Evolutionary conservation across 768 basidiomycete species (phyloP), one percentile per base, ranked within the genome.

Genomic region (Melanogaster broomeanus): DNA sequence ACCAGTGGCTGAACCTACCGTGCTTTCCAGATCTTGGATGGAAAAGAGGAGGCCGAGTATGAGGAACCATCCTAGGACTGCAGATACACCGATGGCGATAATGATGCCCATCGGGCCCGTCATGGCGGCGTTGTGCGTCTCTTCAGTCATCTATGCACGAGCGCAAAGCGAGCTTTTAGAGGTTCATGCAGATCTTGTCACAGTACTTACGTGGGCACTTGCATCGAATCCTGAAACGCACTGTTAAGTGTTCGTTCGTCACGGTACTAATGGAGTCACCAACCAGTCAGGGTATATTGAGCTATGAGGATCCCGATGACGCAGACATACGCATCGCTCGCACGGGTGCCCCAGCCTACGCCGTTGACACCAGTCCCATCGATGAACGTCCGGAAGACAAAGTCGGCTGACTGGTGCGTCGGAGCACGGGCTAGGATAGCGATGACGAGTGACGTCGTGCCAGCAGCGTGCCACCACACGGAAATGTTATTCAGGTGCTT

Each of bases 261-360:
- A 52, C 11, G 34, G n/a, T n/a, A n/a, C 18, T 18, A 40, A n/a
- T 37, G 6, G 9, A 22, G 16, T 27, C n/a, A 52, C 74, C 18
- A 60, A 81, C 83, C 86, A 24, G 85, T 87, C 19, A 91, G 65
- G 0, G 87, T 88, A 63, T 88, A 89, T 74, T 90, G 88, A 9
- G 87, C 82, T 77, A 89, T 80, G 22, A 90, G 70, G 54, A 88
- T 82, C 13, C 88, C 88, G 56, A 88, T 80, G 19, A 88, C 68
- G 6, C 77, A 82, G 18, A 90, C 85, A 66, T 90, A 92, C 0
- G 79, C 84, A 35, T 77, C 76, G 45, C 83, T 84, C 2, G 88
- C 88, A 9, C 87, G 75, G 16, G 75, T 73, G 19, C 81, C 76
- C 89, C 89, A 90, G 10, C 86, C 87, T 1, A 63, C 60, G 18